Evolutionary conservation across 225 moss, liverwort and hornwort genomes (phyloP).

Genomic region (Straminergon stramineum): DNA sequence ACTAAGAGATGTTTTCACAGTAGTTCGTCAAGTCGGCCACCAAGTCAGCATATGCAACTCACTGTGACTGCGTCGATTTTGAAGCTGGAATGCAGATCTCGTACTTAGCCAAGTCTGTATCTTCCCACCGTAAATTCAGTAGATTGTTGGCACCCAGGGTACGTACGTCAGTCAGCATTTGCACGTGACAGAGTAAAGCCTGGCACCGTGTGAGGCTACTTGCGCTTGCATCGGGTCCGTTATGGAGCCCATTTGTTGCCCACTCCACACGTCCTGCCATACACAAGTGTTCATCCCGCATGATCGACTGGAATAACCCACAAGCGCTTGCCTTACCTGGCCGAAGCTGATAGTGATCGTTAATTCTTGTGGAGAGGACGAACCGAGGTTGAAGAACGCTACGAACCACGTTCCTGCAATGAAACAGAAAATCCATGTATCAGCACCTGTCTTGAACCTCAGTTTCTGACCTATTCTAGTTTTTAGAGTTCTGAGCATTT

Average conservation of each 20-base stretch:
- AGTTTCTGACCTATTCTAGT: neutral
- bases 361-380: neutral
- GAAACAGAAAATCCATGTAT: neutral
- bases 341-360: neutral
- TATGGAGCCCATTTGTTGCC: neutral
- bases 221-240: neutral
- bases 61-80: neutral
- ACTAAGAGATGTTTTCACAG: neutral
- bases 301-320: neutral
- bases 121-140: neutral
- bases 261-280: neutral
- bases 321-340: neutral
- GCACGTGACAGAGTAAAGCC: neutral
- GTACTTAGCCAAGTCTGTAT: too few species aligned
- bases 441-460: neutral
- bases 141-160: too few species aligned
- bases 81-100: neutral
- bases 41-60: neutral
- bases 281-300: neutral
- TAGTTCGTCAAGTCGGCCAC: neutral
- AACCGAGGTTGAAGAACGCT: neutral
- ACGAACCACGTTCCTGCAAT: neutral
- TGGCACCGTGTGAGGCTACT: neutral
- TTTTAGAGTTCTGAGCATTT: neutral
- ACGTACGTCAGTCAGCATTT: neutral